phyloP scores from a whole-genome alignment of 352 stramenopile species.

The Phytophthora lateralis region DNA sequence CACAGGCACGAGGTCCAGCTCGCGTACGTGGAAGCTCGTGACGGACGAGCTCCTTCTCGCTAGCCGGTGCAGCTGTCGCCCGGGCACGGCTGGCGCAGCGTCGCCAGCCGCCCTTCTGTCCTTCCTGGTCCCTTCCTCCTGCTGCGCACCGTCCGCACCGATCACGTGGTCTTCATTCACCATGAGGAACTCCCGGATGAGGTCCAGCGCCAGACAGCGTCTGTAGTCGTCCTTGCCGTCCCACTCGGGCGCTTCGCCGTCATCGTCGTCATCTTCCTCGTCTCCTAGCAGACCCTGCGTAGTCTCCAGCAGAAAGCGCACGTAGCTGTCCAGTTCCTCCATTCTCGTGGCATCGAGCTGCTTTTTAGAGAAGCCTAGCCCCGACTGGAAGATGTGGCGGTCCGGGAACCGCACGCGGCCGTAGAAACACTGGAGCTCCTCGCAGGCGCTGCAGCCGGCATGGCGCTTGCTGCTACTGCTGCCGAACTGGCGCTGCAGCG shows the following conservation, averaged over 20 bases:
- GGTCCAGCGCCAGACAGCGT: constrained; percentile 48
- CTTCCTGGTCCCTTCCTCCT: constrained; percentile 20
- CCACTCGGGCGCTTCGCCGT: constrained; percentile 27
- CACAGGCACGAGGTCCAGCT: constrained; percentile 51
- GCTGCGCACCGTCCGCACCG: constrained; percentile 11
- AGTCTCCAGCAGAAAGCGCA: constrained; percentile 69
- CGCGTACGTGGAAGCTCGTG: constrained; percentile 61
- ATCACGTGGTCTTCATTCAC: constrained; percentile 54
- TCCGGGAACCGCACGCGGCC: constrained; percentile 53
- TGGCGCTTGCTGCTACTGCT: constrained; percentile 20
- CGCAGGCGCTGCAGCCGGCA: constrained; percentile 45
- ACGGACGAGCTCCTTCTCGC: constrained; percentile 40
- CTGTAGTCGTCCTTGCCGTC: constrained; percentile 13
- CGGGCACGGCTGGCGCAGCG: constrained; percentile 5
- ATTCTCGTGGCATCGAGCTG: constrained; percentile 62
- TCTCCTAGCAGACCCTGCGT: constrained; percentile 68
- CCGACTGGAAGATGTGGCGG: constrained; percentile 56
- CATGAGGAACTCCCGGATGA: constrained; percentile 72
- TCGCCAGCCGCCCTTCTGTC: constrained; percentile 8
- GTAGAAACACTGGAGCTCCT: constrained; percentile 57
- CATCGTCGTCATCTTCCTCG: constrained; percentile 48
- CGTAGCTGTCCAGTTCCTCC: constrained; percentile 66
- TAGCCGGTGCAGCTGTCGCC: constrained; percentile 30
- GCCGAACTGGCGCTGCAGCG: constrained; percentile 40
- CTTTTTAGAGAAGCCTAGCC: constrained; percentile 50